phyloP scores from a whole-genome alignment of 148 eudicot species.

The Salicornia ramosissima region DNA sequence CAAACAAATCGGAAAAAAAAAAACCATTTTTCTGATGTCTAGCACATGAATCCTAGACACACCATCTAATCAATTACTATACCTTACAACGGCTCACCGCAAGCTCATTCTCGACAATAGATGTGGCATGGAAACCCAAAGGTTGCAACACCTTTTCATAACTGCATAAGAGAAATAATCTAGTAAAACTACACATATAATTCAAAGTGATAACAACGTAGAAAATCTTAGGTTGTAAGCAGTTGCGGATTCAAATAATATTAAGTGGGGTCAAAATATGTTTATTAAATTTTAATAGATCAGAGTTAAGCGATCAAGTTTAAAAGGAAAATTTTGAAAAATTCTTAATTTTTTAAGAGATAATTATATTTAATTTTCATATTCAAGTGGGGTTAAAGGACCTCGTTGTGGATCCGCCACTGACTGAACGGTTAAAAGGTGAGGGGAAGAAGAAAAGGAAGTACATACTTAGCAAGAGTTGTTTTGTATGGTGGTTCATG shows the following conservation, averaged over 20 bases:
- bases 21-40: too few relatives aligned
- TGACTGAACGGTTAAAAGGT: too few relatives aligned
- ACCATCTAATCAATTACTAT: too few relatives aligned
- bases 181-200: neutral
- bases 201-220: neutral
- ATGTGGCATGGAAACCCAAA: constrained; percentile 50
- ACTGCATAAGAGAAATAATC: constrained; percentile 30
- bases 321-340: too few relatives aligned
- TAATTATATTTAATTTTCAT: too few relatives aligned
- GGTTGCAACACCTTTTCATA: constrained; percentile 66
- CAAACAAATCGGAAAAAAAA: too few relatives aligned
- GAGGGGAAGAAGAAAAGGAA: neutral
- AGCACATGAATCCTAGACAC: constrained; percentile 1
- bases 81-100: constrained; percentile 64
- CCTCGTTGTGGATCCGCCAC: too few relatives aligned
- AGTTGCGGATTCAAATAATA: neutral
- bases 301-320: too few relatives aligned
- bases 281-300: too few relatives aligned
- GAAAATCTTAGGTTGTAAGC: neutral
- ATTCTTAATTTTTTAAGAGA: too few relatives aligned
- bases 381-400: too few relatives aligned
- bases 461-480: constrained; percentile 51
- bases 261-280: too few relatives aligned
- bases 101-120: constrained; percentile 57
- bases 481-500: constrained; percentile 76